Evolutionary conservation across 1,139 yeast species (phyloP), one percentile per base, ranked within the genome.

Genomic region (Protomyces pachydermus): DNA sequence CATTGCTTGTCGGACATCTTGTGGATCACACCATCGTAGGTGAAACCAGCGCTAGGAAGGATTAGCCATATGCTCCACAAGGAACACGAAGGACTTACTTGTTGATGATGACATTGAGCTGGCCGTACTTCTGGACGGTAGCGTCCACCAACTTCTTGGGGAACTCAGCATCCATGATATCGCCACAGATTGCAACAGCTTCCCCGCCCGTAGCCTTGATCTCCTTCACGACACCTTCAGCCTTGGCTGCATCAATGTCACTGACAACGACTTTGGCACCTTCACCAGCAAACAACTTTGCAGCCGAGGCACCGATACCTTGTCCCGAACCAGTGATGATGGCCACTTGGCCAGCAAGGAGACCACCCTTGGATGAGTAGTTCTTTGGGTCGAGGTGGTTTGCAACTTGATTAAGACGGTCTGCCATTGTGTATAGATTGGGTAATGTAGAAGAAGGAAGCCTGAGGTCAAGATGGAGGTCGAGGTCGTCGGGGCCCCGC

Each of bases 251-350:
- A 28, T 60, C 64, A 48, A 60, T 60, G 58, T 93, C 98, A 74
- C 93, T 93, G 54, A 93, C 95, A 58, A 93, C 96, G 69, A 93
- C 95, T 78, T 88, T 91, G 56, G 98, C 98, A 68, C 98, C 98
- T 70, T 89, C 88, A 74, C 82, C 87, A 66, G 95, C 98, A 73
- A 88, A 85, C 75, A 84, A 81, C 66, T 84, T 77, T 20, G 98
- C 96, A 76, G 93, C 95, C 67, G 91, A 89, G 74, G 86, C 85
- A 70, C 98, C 98, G 71, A 93, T 82, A 66, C 98, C 98, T 66
- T 89, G 87, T 71, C 97, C 98, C 60, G 97, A 93, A 71, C 98
- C 98, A 52, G 98, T 93, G 66, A 93, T 85, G 69, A 93, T 82
- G 61, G 90, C 97, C 66, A 91, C 97, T 77, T 87, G 89, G 71